Evolutionary conservation across 345 rosid species (phyloP).

Genomic region (Anastatica hierochuntica): DNA sequence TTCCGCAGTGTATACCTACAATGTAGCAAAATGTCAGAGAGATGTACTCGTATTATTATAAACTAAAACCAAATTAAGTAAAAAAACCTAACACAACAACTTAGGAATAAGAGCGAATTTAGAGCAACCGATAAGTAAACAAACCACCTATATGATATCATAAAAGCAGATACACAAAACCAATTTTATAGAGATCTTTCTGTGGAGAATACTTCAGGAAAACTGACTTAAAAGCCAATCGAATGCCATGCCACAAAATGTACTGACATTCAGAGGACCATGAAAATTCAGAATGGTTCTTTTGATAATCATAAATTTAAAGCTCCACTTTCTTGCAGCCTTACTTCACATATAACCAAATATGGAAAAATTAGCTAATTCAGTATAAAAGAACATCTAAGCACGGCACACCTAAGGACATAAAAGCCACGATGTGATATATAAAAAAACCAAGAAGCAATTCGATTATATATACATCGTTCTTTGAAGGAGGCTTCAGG

Average conservation of each 20-base stretch:
- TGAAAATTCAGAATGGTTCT: no score
- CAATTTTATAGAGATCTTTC: not conserved
- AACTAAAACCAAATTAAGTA: no score
- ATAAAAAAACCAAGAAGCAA: not conserved
- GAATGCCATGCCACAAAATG: not conserved
- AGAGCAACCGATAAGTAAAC: not conserved
- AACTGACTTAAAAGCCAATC: not conserved
- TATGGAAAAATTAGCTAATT: no score
- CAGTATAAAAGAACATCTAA: no score
- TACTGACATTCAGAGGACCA: not conserved
- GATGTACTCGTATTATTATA: not conserved
- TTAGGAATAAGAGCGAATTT: not conserved
- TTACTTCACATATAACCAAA: no score
- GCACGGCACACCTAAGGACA: not conserved
- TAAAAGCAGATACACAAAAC: not conserved
- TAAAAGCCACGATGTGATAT: no score
- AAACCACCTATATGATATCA: not conserved
- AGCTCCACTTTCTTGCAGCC: not conserved
- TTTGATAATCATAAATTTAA: not conserved
- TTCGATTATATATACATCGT: not conserved
- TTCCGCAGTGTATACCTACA: slow-evolving; percentile 78
- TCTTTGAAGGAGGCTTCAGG: not conserved
- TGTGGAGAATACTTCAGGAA: not conserved
- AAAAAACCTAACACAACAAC: not conserved
- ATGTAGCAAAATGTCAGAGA: slow-evolving; percentile 11